phyloP scores from a whole-genome alignment of 2,329 filamentous ascomycete genomes.

The Colletotrichum sp. region DNA sequence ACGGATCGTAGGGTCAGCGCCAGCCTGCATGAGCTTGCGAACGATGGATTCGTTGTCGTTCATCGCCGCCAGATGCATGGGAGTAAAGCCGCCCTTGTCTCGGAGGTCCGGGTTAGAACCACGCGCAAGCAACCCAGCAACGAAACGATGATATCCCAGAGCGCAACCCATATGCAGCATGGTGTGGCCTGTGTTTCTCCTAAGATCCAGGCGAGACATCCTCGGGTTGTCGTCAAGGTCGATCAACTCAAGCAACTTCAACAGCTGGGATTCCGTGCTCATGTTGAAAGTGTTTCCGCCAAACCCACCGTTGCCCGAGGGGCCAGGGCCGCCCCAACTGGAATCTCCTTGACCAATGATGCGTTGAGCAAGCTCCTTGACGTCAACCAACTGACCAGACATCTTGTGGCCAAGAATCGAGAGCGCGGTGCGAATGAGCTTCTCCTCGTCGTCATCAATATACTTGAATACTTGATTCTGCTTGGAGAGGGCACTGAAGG shows the following conservation, averaged over 20 bases:
- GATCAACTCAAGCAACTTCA: slow-evolving; percentile 79
- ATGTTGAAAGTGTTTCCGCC: slow-evolving; percentile 50
- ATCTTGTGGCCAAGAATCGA: slow-evolving; percentile 68
- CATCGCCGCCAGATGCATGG: slow-evolving; percentile 81
- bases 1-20: slow-evolving; percentile 73
- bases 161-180: slow-evolving; percentile 83
- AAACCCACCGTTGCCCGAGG: slow-evolving; percentile 37
- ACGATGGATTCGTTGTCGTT: slow-evolving; percentile 79
- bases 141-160: slow-evolving; percentile 76
- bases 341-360: slow-evolving; percentile 58
- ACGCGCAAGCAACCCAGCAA: slow-evolving; percentile 76
- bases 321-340: slow-evolving; percentile 48
- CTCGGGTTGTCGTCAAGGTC: slow-evolving; percentile 78
- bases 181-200: slow-evolving; percentile 72
- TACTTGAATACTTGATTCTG: slow-evolving; percentile 71
- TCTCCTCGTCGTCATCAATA: slow-evolving; percentile 71
- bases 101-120: slow-evolving; percentile 78
- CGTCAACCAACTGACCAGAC: slow-evolving; percentile 66
- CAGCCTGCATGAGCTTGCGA: slow-evolving; percentile 73
- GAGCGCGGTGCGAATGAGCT: slow-evolving; percentile 72
- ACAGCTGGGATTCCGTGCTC: slow-evolving; percentile 65
- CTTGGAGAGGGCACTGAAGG: slow-evolving; percentile 36
- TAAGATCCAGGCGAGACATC: slow-evolving; percentile 70
- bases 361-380: slow-evolving; percentile 64
- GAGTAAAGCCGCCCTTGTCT: slow-evolving; percentile 81